phyloP scores from a whole-genome alignment of 768 basidiomycete genomes.

The Lactarius vividus region DNA sequence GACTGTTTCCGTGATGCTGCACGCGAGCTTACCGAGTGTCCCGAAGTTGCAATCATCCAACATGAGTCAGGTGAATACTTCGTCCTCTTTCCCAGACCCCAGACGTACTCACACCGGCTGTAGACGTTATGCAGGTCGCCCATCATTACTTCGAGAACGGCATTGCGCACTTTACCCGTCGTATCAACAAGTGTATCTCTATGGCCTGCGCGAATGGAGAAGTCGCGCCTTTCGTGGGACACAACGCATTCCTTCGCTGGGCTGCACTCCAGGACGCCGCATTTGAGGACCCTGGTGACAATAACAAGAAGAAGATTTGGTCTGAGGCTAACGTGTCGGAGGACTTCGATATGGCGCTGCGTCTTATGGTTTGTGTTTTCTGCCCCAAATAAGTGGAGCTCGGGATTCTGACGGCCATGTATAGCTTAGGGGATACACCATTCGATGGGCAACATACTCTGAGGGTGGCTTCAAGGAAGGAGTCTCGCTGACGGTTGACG shows the following conservation, averaged over 20 bases:
- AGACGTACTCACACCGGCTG: not conserved
- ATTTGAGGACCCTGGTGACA: slow-evolving; percentile 66
- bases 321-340: slow-evolving; percentile 80
- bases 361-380: slow-evolving; percentile 43
- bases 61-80: slow-evolving; percentile 70
- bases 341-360: slow-evolving; percentile 79
- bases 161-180: slow-evolving; percentile 81
- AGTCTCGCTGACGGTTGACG: slow-evolving; percentile 83
- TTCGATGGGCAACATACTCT: slow-evolving; percentile 85
- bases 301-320: slow-evolving; percentile 67
- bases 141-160: slow-evolving; percentile 91
- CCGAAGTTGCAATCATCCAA: slow-evolving; percentile 85
- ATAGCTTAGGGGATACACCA: slow-evolving; percentile 59
- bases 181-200: slow-evolving; percentile 82
- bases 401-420: not conserved
- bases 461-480: slow-evolving; percentile 89
- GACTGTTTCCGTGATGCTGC: slow-evolving; percentile 92
- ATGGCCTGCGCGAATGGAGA: slow-evolving; percentile 81
- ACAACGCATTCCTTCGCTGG: slow-evolving; percentile 90
- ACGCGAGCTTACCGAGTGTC: slow-evolving; percentile 76
- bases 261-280: slow-evolving; percentile 84
- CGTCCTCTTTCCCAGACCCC: not conserved
- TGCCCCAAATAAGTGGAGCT: too few species aligned
- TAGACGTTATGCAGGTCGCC: slow-evolving; percentile 88
- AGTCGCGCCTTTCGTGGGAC: slow-evolving; percentile 80